These are phyloP conservation scores for Russula vinacea DNA, from an alignment of 768 basidiomycete genomes.

Conservation along the genomic window DNA sequence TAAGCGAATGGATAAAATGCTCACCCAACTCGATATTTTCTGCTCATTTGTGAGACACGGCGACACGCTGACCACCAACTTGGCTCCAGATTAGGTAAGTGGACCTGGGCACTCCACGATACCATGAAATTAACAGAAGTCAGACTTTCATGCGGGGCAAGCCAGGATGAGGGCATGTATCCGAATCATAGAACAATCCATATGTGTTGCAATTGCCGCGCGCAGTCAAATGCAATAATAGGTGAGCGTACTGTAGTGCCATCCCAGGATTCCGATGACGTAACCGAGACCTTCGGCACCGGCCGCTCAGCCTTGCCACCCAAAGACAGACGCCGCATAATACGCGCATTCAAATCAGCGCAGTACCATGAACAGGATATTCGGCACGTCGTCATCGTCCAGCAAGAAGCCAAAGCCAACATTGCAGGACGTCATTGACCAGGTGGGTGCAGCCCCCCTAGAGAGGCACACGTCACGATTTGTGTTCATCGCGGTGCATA, in stretches of 20 bases:
- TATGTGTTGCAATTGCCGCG: neutral
- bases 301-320: neutral
- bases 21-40: neutral
- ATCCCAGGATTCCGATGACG: neutral
- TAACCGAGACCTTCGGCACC: neutral
- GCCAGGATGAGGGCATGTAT: neutral
- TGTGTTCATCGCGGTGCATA: conserved; percentile 35
- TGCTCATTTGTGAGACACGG: neutral
- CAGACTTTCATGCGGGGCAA: neutral
- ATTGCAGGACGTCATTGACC: conserved; percentile 89
- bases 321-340: too few relatives aligned
- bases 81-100: conserved; percentile 21
- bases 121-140: neutral
- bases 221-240: neutral
- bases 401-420: conserved; percentile 81
- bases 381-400: conserved; percentile 69
- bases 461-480: neutral
- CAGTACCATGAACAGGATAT: conserved; percentile 76
- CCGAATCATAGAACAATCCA: neutral
- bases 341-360: neutral
- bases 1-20: neutral
- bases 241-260: neutral
- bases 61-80: neutral
- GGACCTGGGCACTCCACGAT: too few relatives aligned
- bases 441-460: conserved; percentile 49